Base-by-base conservation (phyloP, 2,329 filamentous ascomycete species). In the Phaeophleospora eucalypticola region DNA sequence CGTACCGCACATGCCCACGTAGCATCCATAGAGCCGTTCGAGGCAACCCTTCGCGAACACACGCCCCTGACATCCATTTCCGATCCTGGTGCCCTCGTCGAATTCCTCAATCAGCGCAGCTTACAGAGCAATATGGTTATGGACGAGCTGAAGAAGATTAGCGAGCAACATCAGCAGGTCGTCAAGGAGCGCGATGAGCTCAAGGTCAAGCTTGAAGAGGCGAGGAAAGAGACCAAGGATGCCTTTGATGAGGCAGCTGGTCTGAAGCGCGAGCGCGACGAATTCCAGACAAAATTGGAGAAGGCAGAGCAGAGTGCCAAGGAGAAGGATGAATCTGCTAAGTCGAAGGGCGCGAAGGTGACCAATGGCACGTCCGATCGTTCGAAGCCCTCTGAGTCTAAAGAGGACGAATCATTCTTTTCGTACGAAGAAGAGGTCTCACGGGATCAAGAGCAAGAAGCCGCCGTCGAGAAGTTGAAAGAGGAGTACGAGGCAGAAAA, bases 121-220 rank as follows among this genome's bases (percentile, higher is more conserved):
- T 68, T 90, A 43, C 91, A 94, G 63, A 84, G 84, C 35, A 88
- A 95, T 60, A 94, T 98, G 87, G 83, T 95, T 2, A 84, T 94
- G 80, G 86, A 95, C 37, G 93, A 98, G 68, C 75, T 96, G 46
- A 96, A 94, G 70, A 79, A 89, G 10, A 82, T 97, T 0, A 86
- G 89, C 0, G 78, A 79, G 3, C 61, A 66, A 48, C 56, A 62
- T 32, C 49, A 56, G 20, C 51, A 58, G 12, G 47, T 55, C 7
- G 52, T 59, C 6, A 63, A 60, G 36, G 90, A 97, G 63, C 84
- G 86, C 49, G 88, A 95, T 51, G 80, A 82, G 14, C 75, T 86
- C 51, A 91, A 89, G 66, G 86, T 84, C 68, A 89, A 87, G 65
- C 71, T 83, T 2, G 81, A 86, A n/a, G 80, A 84, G 40, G 74